Conservation (phyloP, 1,284 basidiomycete species). For the Exobasidium rhododendri region DNA sequence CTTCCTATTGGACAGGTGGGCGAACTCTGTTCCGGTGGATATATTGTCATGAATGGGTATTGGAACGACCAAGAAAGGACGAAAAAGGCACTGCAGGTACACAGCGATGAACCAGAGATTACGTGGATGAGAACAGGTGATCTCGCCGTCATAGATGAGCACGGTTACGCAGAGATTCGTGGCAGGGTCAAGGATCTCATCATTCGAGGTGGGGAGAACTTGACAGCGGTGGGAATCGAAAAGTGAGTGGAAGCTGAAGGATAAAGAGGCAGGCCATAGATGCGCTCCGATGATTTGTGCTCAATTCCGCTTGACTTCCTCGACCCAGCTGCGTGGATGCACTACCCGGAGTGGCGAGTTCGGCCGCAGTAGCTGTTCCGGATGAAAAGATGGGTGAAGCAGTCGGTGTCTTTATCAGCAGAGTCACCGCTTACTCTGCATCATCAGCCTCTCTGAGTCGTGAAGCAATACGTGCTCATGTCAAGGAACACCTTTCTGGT, state of each 20-base stretch:
- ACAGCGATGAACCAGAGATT: slow-evolving; percentile 57
- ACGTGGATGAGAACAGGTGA: slow-evolving; percentile 84
- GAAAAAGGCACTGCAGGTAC: slow-evolving; percentile 62
- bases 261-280: too few species aligned
- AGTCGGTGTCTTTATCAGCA: slow-evolving; percentile 37
- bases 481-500: slow-evolving; percentile 33
- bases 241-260: slow-evolving; percentile 60
- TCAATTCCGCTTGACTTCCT: too few species aligned
- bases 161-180: slow-evolving; percentile 73
- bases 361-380: slow-evolving; percentile 71
- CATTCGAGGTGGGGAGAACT: slow-evolving; percentile 82
- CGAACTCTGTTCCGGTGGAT: slow-evolving; percentile 71
- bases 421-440: slow-evolving; percentile 8
- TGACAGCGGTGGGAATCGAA: slow-evolving; percentile 81
- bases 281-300: too few species aligned
- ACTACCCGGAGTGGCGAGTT: slow-evolving; percentile 67
- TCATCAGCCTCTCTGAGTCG: slow-evolving; percentile 7
- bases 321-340: slow-evolving; percentile 62
- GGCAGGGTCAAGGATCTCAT: slow-evolving; percentile 74
- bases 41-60: slow-evolving; percentile 76
- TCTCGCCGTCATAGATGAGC: slow-evolving; percentile 74
- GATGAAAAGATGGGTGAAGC: slow-evolving; percentile 58
- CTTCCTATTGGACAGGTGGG: slow-evolving; percentile 60
- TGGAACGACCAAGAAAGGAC: slow-evolving; percentile 74
- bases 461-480: slow-evolving; percentile 59